phyloP scores from a whole-genome alignment of 495 filamentous ascomycete species.

The Podospora pseudoanserina region DNA sequence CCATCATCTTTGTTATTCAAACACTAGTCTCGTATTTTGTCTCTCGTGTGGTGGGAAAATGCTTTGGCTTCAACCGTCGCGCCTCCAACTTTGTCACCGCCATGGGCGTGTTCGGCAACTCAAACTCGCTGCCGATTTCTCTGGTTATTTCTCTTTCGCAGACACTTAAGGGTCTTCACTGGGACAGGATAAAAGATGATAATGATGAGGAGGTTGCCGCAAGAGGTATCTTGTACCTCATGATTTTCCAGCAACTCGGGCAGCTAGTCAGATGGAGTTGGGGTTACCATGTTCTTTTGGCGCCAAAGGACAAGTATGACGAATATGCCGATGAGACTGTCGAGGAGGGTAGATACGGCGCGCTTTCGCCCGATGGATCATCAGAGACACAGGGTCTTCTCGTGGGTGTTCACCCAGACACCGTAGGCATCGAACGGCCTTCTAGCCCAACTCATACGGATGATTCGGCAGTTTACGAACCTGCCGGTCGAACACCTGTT shows the following conservation, averaged over 20 bases:
- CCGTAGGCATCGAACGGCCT: conserved; percentile 22
- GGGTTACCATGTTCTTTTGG: conserved; percentile 90
- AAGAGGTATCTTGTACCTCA: conserved; percentile 86
- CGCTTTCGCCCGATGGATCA: conserved; percentile 20
- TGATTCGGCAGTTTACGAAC: conserved; percentile 42
- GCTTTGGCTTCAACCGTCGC: conserved; percentile 76
- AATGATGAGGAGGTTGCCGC: conserved; percentile 94
- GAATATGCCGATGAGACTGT: conserved; percentile 54
- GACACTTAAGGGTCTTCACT: conserved; percentile 86
- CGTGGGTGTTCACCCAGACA: conserved; percentile 32
- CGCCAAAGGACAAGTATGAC: conserved; percentile 68
- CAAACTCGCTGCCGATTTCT: conserved; percentile 95
- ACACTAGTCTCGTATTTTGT: conserved; percentile 78
- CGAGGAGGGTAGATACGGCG: conserved; percentile 66
- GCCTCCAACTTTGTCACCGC: conserved; percentile 90
- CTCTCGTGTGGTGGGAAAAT: conserved; percentile 62
- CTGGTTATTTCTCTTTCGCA: conserved; percentile 90
- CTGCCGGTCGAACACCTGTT: conserved; percentile 47
- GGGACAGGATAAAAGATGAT: conserved; percentile 84
- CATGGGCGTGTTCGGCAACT: conserved; percentile 98
- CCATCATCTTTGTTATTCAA: conserved; percentile 85
- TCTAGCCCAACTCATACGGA: conserved; percentile 31
- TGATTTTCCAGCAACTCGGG: conserved; percentile 97
- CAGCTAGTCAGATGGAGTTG: conserved; percentile 96
- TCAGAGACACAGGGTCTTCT: conserved; percentile 28